Conservation (phyloP, 495 filamentous ascomycete genomes). For the Hyaloscypha variabilis region DNA sequence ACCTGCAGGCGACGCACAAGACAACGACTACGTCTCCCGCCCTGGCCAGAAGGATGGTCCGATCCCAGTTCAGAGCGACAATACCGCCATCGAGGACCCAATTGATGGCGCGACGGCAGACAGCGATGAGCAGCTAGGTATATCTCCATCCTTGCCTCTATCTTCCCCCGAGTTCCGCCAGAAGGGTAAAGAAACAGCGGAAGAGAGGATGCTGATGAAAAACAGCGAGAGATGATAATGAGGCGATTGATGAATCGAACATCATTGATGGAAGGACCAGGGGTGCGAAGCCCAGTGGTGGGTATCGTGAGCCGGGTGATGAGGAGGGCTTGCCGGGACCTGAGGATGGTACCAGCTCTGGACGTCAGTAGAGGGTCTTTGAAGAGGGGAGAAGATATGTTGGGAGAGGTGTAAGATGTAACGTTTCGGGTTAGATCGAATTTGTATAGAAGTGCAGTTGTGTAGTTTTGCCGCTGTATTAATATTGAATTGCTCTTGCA, state of each 20-base stretch:
- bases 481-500: too few species aligned
- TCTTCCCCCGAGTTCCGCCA: too few species aligned
- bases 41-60: slow-evolving; percentile 40
- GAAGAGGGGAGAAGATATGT: too few species aligned
- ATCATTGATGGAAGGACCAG: slow-evolving; percentile 37
- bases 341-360: slow-evolving; percentile 22
- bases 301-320: slow-evolving; percentile 38
- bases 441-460: too few species aligned
- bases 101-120: slow-evolving; percentile 47
- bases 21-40: slow-evolving; percentile 37
- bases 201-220: not conserved
- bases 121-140: slow-evolving; percentile 54
- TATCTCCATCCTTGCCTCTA: not conserved
- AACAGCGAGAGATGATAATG: slow-evolving; percentile 36
- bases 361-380: slow-evolving; percentile 17
- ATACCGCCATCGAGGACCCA: slow-evolving; percentile 49
- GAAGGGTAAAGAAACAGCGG: not conserved
- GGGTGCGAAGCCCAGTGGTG: slow-evolving; percentile 32
- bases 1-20: slow-evolving; percentile 11
- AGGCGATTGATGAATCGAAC: slow-evolving; percentile 41
- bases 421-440: too few species aligned
- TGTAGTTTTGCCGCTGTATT: too few species aligned
- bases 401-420: too few species aligned
- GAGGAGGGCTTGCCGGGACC: slow-evolving; percentile 32
- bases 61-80: slow-evolving; percentile 56